Base-by-base conservation (phyloP, 495 filamentous ascomycete species). In the Aspergillus indologenus region DNA sequence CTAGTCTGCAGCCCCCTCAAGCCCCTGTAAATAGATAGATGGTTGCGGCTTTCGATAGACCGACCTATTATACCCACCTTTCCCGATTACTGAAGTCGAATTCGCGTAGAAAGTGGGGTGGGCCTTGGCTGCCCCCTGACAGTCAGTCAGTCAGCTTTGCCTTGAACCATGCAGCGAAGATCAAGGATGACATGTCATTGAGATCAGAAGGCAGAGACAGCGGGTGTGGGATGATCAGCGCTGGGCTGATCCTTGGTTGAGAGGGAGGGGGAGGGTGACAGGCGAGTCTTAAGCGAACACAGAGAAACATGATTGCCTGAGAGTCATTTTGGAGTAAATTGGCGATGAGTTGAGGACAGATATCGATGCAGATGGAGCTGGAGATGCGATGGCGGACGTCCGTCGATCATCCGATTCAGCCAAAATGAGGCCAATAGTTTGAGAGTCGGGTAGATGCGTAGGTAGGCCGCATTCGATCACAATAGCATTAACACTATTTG, bases 91-190 rank as follows among this genome's bases (percentile, higher is more conserved):
- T 8, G 34, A 40, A 14, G 5, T 14, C 12, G 34, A 40, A 8
- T 15, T 40, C 34, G 12, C 34, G 34, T 40, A 40, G 34, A 15
- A 9, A 40, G 34, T 40, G 34, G 34, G 34, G 26, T 4, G 26
- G 26, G 34, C 5, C 12, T 14, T 40, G 34, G 34, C 34, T 40
- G 34, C 34, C 47, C 47, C 47, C 47, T 50, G 47, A 50, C 47
- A 17, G 47, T 5, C 47, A 50, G 45, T 22, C 26, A 29, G 26
- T 19, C n/a, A n/a, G n/a, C n/a, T n/a, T 48, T 22, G 45, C 18
- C 22, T 48, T 50, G 47, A 24, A 24, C 47, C 47, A 50, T 50
- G 47, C 47, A 50, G 47, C 22, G 47, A 26, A 50, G 47, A 23
- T n/a, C 19, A 23, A 23, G 14, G 22, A 50, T 50, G 47, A 50